These are phyloP conservation scores for Reutealis trisperma DNA, from an alignment of 345 rosid genomes.

Conservation along the genomic window DNA sequence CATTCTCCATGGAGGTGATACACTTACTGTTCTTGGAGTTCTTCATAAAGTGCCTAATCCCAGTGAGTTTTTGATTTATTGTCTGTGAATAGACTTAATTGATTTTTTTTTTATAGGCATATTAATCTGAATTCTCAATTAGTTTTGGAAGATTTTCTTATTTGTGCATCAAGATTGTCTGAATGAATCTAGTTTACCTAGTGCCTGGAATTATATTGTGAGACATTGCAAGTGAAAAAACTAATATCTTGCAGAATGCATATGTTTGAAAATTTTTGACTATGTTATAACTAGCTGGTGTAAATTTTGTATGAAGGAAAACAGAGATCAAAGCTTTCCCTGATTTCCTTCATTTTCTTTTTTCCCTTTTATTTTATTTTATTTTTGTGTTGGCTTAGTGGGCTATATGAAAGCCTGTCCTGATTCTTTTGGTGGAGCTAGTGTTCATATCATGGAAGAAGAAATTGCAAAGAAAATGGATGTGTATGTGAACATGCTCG, in stretches of 20 bases:
- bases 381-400: constrained; percentile 41
- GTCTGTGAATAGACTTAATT: not conserved
- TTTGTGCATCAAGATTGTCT: too few species aligned
- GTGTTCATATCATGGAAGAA: constrained; percentile 47
- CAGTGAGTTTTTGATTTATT: constrained; percentile 37
- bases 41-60: constrained; percentile 55
- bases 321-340: not conserved
- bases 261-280: not conserved
- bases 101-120: too few species aligned
- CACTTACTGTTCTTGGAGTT: constrained; percentile 52
- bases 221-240: not conserved
- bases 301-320: too few species aligned
- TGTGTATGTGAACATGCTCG: constrained; percentile 42
- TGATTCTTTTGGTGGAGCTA: constrained; percentile 36
- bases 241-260: not conserved
- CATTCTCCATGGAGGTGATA: constrained; percentile 52
- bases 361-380: not conserved
- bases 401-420: constrained; percentile 44
- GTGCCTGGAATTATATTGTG: too few species aligned
- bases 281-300: not conserved
- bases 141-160: too few species aligned
- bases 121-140: not conserved
- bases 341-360: not conserved
- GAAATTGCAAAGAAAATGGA: constrained; percentile 49
- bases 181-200: too few species aligned